A percentile compares a stretch with the other conserved stretches of the same genome.
These are phyloP conservation scores for Boletellus sp. DNA, from an alignment of 768 basidiomycete species.

Conservation along the genomic window DNA sequence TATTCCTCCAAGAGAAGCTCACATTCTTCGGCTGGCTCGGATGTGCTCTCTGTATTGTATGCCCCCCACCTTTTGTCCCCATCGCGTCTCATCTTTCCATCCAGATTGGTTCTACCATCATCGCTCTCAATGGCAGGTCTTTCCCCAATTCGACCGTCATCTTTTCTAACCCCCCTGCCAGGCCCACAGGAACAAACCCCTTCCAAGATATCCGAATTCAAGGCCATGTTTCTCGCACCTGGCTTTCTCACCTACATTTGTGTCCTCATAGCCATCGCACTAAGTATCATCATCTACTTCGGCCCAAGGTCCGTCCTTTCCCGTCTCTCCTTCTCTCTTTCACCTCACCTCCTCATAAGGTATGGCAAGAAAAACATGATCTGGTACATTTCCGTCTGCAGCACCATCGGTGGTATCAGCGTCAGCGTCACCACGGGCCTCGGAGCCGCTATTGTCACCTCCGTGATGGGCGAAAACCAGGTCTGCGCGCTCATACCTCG, in stretches of 20 bases:
- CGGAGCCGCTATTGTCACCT: conserved; percentile 85
- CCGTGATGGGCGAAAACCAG: conserved; percentile 73
- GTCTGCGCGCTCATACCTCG: conserved; percentile 33
- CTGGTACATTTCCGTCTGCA: conserved; percentile 93
- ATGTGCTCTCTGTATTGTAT: conserved; percentile 83
- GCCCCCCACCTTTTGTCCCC: conserved; percentile 26
- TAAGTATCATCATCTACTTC: conserved; percentile 78
- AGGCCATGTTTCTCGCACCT: conserved; percentile 75
- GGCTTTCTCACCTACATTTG: conserved; percentile 74
- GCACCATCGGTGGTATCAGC: conserved; percentile 93
- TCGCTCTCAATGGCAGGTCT: conserved; percentile 78
- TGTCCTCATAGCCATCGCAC: conserved; percentile 58
- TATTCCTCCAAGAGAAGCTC: conserved; percentile 90
- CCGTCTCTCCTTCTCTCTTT: conserved; percentile 1
- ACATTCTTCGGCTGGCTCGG: conserved; percentile 98
- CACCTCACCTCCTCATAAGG: conserved; percentile 35
- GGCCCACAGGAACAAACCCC: conserved; percentile 70
- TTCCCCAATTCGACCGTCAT: neutral
- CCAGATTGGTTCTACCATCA: conserved; percentile 81
- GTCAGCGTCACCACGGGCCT: conserved; percentile 94
- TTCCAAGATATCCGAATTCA: conserved; percentile 67
- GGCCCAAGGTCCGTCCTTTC: conserved; percentile 59
- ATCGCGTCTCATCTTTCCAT: neutral
- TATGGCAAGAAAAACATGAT: conserved; percentile 93
- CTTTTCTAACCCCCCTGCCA: conserved; percentile 20